Conservation (phyloP, 139 green algal genomes). For the Chlorella sp. region DNA sequence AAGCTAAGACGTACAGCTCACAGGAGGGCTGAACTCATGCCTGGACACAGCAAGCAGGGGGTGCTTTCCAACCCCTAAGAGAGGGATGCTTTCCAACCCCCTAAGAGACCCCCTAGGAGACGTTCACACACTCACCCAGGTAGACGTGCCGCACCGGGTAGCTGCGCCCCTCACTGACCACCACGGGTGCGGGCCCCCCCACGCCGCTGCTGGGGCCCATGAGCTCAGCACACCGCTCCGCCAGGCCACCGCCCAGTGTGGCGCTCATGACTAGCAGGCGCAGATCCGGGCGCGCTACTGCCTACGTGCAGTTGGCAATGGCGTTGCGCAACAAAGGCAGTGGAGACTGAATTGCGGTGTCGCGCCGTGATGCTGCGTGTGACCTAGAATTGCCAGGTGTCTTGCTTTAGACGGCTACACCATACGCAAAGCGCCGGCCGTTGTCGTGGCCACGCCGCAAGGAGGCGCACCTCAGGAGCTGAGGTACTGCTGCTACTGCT, state of each 20-base stretch:
- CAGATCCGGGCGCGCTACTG: constrained; percentile 1
- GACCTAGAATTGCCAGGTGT: background rate
- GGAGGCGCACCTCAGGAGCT: background rate
- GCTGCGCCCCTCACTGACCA: constrained; percentile 45
- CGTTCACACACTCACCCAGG: constrained; percentile 15
- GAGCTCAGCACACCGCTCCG: constrained; percentile 22
- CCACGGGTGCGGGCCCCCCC: constrained; percentile 22
- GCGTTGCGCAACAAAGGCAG: no score
- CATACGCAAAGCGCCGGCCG: background rate
- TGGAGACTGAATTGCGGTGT: background rate
- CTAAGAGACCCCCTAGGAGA: background rate
- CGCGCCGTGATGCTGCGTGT: background rate
- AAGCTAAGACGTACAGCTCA: background rate
- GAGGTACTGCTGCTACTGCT: background rate
- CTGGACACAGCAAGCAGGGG: background rate
- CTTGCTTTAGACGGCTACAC: background rate
- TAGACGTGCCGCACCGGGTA: constrained; percentile 47
- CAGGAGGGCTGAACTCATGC: background rate
- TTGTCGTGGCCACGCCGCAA: no score
- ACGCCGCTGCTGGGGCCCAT: constrained; percentile 13
- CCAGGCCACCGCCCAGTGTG: constrained; percentile 53
- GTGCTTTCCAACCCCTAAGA: background rate
- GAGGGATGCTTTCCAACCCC: background rate
- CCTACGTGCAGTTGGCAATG: no score
- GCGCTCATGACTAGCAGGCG: constrained; percentile 59